Evolutionary conservation across 805 yeast species (phyloP), one percentile per base, ranked within the genome.

Genomic region (Spathaspora girioi): DNA sequence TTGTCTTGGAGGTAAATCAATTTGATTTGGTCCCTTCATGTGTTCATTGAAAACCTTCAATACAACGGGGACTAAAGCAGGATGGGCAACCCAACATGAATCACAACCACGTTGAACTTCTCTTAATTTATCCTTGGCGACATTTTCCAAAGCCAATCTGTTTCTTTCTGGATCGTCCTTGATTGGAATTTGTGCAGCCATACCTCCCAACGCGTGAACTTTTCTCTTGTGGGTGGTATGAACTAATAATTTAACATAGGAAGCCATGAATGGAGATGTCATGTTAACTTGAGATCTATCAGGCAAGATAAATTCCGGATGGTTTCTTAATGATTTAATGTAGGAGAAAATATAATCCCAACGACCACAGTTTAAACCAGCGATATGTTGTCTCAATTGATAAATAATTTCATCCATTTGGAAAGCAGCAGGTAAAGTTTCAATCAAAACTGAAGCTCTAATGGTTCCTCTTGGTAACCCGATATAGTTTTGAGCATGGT

Each of bases 41-140:
- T 81, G 78, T 65, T 84, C 81, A 65, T 83, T 79, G 71, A 87
- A 87, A 18, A 87, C 87, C 61, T 80, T 77, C 64, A 85, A 78
- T 42, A 89, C 91, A 56, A 87, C 80, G 15, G 85, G 79, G 23
- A 87, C 88, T 66, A 87, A 76, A 18, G 91, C 92, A 15, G 96
- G 96, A 63, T 87, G 94, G 14, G 93, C 93, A 64, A 87, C 87
- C 96, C 96, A 87, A 53, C 93, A 86, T 48, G 94, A 91, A 73
- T 87, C 96, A 70, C 89, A 90, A 46, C 94, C 94, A 50, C 87
- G 85, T 47, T 75, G 69, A 46, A 86, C 87, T 70, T 87, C 96
- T 60, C 94, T 75, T 57, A 84, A 77, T 70, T 87, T 87, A 69
- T 87, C 96, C 66, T 77, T 80, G 57, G 81, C 78, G 49, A 87